A percentile compares a stretch with the other conserved stretches of the same genome.
phyloP scores from a whole-genome alignment of 129 eudicot genomes.

The Dittrichia graveolens region DNA sequence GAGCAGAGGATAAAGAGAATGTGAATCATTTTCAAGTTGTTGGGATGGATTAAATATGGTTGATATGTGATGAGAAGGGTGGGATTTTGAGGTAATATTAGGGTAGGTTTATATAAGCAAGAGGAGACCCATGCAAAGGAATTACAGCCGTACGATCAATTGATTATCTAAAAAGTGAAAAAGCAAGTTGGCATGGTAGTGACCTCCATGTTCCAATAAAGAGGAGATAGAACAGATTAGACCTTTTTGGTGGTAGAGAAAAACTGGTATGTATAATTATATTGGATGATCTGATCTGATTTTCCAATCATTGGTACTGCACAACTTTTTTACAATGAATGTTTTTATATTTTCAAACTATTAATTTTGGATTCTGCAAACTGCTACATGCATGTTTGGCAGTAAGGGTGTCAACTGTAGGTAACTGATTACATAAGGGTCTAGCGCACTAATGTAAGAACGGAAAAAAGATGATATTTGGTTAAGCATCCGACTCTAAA shows the following conservation, averaged over 20 bases:
- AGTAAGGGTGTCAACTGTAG: too few species aligned
- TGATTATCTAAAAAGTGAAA: slow-evolving; percentile 13
- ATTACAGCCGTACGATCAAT: slow-evolving; percentile 21
- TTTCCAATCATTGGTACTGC: slow-evolving; percentile 24
- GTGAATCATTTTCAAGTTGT: slow-evolving; percentile 43
- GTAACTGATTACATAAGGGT: too few species aligned
- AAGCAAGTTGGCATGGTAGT: slow-evolving; percentile 38
- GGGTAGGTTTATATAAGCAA: slow-evolving; percentile 27
- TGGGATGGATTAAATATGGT: neutral
- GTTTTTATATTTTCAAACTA: neutral
- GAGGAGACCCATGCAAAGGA: slow-evolving; percentile 27
- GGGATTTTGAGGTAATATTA: slow-evolving; percentile 15
- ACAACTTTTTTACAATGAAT: neutral
- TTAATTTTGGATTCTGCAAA: too few species aligned
- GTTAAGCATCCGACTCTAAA: too few species aligned
- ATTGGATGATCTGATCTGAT: neutral
- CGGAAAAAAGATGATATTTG: too few species aligned
- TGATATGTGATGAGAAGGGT: slow-evolving; percentile 5
- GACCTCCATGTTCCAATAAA: slow-evolving; percentile 33
- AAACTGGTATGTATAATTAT: neutral
- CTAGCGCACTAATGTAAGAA: too few species aligned
- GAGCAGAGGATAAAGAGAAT: slow-evolving; percentile 39
- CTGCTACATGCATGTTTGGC: too few species aligned
- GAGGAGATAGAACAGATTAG: slow-evolving; percentile 26
- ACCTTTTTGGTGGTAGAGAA: slow-evolving; percentile 29